Conservation (phyloP, 164 flowering plant genomes). For the Piper betle region DNA sequence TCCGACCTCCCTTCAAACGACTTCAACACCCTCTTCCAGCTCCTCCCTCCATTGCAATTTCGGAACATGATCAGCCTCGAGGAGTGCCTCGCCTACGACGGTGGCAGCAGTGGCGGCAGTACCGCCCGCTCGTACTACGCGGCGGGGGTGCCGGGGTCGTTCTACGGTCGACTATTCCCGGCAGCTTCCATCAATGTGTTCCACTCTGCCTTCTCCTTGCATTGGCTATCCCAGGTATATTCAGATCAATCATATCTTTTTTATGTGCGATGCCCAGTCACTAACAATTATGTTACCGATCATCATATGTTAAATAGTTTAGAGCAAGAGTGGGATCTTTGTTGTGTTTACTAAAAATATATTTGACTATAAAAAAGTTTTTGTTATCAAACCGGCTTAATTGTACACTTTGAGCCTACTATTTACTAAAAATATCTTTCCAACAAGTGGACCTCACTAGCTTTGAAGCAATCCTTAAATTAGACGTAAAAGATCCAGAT, state of each 20-base stretch:
- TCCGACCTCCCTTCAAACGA: conserved; percentile 87
- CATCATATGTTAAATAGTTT: no score
- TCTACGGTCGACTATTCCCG: conserved; percentile 73
- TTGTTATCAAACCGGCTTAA: no score
- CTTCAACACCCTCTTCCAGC: conserved; percentile 88
- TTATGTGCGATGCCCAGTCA: no score
- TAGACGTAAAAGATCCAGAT: no score
- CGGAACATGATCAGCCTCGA: conserved; percentile 43
- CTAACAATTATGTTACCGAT: no score
- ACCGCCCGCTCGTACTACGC: conserved; percentile 59
- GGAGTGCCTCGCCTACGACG: conserved; percentile 51
- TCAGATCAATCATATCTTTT: neutral
- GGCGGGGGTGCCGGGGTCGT: conserved; percentile 80
- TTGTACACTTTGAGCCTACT: no score
- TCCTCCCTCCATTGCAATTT: conserved; percentile 50
- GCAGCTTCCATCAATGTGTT: conserved; percentile 50
- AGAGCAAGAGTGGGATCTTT: no score
- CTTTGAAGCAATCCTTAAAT: no score
- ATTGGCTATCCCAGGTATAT: conserved; percentile 84
- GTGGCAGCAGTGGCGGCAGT: neutral
- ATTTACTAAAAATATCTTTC: no score
- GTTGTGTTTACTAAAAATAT: no score
- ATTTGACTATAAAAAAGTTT: no score
- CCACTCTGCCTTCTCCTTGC: conserved; percentile 85
- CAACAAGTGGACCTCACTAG: no score